Base-by-base conservation (phyloP, 345 rosid species). In the Eucalyptus caleyi region DNA sequence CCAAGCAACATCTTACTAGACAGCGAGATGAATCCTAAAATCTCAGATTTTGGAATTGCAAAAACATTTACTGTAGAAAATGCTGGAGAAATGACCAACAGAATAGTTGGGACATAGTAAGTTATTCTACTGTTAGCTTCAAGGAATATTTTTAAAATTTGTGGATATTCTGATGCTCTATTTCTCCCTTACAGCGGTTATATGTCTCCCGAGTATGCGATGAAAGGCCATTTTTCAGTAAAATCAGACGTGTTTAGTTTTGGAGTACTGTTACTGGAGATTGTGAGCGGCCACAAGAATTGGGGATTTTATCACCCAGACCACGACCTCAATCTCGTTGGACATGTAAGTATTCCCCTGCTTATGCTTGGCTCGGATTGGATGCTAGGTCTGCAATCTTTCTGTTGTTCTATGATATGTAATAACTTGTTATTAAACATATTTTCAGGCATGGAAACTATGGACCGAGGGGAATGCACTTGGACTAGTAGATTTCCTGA, bases 151-250 rank as follows among this genome's bases (percentile, higher is more conserved):
- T 19, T 0, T 3, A 37, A 37, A 14, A 34, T 6, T 72, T 72
- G 83, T 72, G 45, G 45, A 42, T 37, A 21, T 77, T 3, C 44
- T 62, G 18, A 32, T 34, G 2, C 14, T 83, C 59, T 67, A 30
- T 80, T 27, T 50, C 50, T 59, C 32, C 23, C 23, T 3, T 89
- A 86, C 86, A 93, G 95, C 51, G 94, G 95, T 30, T 94, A 93
- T 27, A 94, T 94, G 93, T 89, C 95, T 44, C 95, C 94, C 6
- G 94, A 95, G 56, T 92, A 94, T 77, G 95, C 93, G 24, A 62
- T 91, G 89, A 89, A 90, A 37, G 94, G 95, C 30, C 91, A 86
- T 16, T 92, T 93, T 77, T 95, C 95, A 0, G 89, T 90, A 11
- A 93, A 93, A 87, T 93, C 94, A 1, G 95, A 94, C 4, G 89